These are phyloP conservation scores for Multifurca ochricompacta DNA, from an alignment of 768 basidiomycete genomes.

Conservation along the genomic window DNA sequence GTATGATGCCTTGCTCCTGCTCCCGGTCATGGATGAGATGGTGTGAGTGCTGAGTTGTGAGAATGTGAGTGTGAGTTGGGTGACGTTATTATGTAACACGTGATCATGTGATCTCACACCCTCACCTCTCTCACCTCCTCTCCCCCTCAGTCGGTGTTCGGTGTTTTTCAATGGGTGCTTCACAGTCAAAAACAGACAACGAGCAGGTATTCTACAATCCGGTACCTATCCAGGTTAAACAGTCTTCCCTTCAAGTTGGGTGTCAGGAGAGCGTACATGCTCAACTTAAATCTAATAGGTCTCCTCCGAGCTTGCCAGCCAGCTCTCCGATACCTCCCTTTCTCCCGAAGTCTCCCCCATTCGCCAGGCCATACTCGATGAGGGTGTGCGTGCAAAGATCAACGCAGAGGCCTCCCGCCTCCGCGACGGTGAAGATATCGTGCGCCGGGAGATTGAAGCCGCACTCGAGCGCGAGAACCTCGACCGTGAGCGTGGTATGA, in stretches of 20 bases:
- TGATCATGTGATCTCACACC: slow-evolving; percentile 1
- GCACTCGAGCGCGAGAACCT: slow-evolving; percentile 86
- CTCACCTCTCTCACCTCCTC: background rate
- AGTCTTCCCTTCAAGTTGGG: background rate
- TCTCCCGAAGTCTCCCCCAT: slow-evolving; percentile 53
- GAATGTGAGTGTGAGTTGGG: background rate
- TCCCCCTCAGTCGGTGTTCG: background rate
- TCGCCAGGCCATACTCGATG: slow-evolving; percentile 68
- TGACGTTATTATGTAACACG: background rate
- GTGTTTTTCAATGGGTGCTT: slow-evolving; percentile 47
- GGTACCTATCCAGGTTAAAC: slow-evolving; percentile 36
- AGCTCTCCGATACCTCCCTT: slow-evolving; percentile 58
- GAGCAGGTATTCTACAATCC: slow-evolving; percentile 45
- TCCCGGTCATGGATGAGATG: background rate
- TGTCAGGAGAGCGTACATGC: background rate
- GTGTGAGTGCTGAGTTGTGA: too few relatives aligned
- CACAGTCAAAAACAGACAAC: slow-evolving; percentile 55
- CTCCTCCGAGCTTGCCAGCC: slow-evolving; percentile 75
- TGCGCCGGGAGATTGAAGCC: slow-evolving; percentile 64
- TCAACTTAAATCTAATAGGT: too few relatives aligned
- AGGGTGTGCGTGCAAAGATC: slow-evolving; percentile 65
- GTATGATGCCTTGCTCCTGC: slow-evolving; percentile 4
- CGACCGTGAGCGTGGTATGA: slow-evolving; percentile 58
- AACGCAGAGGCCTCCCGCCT: slow-evolving; percentile 58
- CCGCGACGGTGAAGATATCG: slow-evolving; percentile 58